phyloP scores from a whole-genome alignment of 192 early-diverging fungal species.

The Entophlyctis helioformis region DNA sequence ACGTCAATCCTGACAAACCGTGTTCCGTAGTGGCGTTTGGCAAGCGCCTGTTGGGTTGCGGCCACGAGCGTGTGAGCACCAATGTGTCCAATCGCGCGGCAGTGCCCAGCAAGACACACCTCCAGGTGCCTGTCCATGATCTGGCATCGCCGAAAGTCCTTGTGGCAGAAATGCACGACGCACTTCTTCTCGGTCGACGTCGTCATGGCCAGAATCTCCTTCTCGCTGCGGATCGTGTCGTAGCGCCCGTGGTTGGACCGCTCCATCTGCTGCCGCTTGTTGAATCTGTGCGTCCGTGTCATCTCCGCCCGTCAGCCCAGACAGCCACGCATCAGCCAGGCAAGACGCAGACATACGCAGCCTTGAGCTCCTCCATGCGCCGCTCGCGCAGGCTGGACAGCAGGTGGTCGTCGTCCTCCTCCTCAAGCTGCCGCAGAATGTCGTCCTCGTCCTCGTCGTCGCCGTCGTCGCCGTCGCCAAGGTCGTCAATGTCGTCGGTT shows the following conservation, averaged over 20 bases:
- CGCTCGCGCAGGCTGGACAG: conserved; percentile 66
- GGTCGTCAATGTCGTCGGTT: no score
- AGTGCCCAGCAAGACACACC: conserved; percentile 9
- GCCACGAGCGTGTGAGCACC: neutral
- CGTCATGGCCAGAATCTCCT: conserved; percentile 72
- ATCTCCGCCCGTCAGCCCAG: no score
- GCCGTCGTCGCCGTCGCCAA: no score
- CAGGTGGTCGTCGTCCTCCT: conserved; percentile 59
- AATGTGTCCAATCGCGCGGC: neutral
- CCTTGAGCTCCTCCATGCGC: conserved; percentile 72
- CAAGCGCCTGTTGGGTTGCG: conserved; percentile 33
- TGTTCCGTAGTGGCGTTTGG: conserved; percentile 69
- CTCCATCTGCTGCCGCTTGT: conserved; percentile 44
- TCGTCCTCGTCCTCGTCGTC: conserved; percentile 54
- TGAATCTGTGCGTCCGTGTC: no score
- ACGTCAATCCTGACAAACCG: conserved; percentile 83
- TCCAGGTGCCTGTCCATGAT: conserved; percentile 86
- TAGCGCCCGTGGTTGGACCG: conserved; percentile 62
- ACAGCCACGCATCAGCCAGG: no score
- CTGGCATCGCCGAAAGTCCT: conserved; percentile 86
- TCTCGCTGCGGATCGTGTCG: conserved; percentile 62
- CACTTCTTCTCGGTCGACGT: conserved; percentile 50
- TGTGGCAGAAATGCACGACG: conserved; percentile 83
- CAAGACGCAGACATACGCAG: conserved; percentile 41
- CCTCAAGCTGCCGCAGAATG: conserved; percentile 74